A percentile compares a stretch with the other conserved stretches of the same genome.
These are phyloP conservation scores for Collariella sp. DNA, from an alignment of 495 filamentous ascomycete species.

Conservation along the genomic window DNA sequence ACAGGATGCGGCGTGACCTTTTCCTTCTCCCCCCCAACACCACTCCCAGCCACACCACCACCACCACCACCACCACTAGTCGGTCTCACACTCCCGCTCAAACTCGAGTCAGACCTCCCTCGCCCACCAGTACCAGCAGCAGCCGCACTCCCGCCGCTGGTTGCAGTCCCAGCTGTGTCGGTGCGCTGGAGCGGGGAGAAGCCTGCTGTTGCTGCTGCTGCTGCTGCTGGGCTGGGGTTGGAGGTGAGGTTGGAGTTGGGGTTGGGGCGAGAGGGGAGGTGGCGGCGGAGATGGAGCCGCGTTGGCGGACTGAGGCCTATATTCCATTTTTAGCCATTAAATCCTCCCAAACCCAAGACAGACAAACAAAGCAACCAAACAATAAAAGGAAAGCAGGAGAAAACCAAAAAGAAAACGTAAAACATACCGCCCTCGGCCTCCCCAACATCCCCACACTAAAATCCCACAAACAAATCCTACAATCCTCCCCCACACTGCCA, in stretches of 20 bases:
- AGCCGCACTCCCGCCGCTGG: too few relatives aligned
- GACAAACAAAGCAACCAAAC: too few relatives aligned
- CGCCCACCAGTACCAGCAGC: too few relatives aligned
- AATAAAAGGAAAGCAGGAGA: neutral
- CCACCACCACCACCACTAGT: too few relatives aligned
- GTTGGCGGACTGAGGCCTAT: slow-evolving; percentile 46
- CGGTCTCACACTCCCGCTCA: too few relatives aligned
- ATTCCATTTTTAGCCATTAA: neutral
- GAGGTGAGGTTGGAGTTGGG: too few relatives aligned
- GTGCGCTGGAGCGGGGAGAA: slow-evolving; percentile 38
- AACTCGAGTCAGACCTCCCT: too few relatives aligned
- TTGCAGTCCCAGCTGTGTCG: slow-evolving; percentile 40
- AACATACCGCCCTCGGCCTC: slow-evolving; percentile 62
- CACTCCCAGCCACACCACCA: too few relatives aligned
- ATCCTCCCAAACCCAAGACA: too few relatives aligned
- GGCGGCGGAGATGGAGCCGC: slow-evolving; percentile 53
- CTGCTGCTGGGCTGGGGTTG: too few relatives aligned
- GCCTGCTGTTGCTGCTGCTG: too few relatives aligned
- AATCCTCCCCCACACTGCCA: slow-evolving; percentile 91
- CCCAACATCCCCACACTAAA: slow-evolving; percentile 95
- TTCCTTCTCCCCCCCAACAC: slow-evolving; percentile 37
- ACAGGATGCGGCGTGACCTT: slow-evolving; percentile 63
- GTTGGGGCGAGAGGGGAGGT: too few relatives aligned
- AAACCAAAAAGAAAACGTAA: neutral
- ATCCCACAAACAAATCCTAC: slow-evolving; percentile 86